Percentiles rank a stretch among this genome's conserved stretches.
Conservation (phyloP, 2,329 filamentous ascomycete species). For the Coniochaeta sp. region DNA sequence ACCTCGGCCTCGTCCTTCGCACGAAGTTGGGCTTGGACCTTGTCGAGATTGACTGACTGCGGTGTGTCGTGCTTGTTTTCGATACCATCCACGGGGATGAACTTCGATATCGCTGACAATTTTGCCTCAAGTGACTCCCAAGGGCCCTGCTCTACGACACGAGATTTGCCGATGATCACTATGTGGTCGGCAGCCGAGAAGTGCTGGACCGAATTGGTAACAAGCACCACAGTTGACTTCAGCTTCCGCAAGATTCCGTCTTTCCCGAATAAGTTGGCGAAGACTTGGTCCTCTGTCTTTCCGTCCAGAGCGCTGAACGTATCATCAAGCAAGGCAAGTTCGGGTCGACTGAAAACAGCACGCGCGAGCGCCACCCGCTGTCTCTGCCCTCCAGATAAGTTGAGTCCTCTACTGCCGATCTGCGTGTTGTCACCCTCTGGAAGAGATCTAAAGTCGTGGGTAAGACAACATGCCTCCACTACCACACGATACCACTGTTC, state of each 20-base stretch:
- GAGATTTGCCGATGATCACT: constrained; percentile 26
- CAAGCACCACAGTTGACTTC: constrained; percentile 22
- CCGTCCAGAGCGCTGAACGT: constrained; percentile 27
- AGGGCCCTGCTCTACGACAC: constrained; percentile 28
- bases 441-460: constrained; percentile 14
- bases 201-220: constrained; percentile 25
- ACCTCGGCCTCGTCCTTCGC: not conserved
- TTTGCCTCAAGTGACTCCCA: constrained; percentile 26
- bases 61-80: not conserved
- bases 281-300: constrained; percentile 20
- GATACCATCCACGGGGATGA: constrained; percentile 12
- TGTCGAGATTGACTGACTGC: not conserved
- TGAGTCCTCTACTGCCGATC: constrained; percentile 14
- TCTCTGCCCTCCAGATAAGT: constrained; percentile 16
- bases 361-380: constrained; percentile 24
- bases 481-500: constrained; percentile 24
- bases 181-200: constrained; percentile 33
- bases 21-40: constrained; percentile 1
- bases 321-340: constrained; percentile 26
- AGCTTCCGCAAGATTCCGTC: constrained; percentile 19
- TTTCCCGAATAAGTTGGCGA: constrained; percentile 21
- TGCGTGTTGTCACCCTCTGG: constrained; percentile 13
- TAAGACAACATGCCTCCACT: constrained; percentile 14
- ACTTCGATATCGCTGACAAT: constrained; percentile 22
- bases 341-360: constrained; percentile 20